These are phyloP conservation scores for Tephrocybe sp. DNA, from an alignment of 768 basidiomycete species.

Conservation along the genomic window DNA sequence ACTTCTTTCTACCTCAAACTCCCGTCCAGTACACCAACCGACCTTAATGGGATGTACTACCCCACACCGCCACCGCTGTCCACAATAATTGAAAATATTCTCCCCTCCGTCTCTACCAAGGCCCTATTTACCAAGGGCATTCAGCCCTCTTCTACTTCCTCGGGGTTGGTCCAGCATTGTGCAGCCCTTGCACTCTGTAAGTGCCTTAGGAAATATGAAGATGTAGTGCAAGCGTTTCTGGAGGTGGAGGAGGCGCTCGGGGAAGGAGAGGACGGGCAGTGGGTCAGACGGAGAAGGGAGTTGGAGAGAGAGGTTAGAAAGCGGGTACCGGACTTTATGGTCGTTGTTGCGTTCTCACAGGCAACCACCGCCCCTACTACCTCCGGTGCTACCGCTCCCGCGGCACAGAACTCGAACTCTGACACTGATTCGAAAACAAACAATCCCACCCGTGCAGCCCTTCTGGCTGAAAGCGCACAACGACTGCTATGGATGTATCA, in stretches of 20 bases:
- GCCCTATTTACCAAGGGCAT: constrained; percentile 76
- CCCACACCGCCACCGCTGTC: constrained; percentile 74
- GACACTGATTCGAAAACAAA: no score
- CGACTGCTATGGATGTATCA: constrained; percentile 70
- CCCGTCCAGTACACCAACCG: no score
- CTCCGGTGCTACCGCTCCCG: no score
- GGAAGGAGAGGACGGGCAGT: constrained; percentile 65
- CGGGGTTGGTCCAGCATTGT: constrained; percentile 81
- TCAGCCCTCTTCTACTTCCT: constrained; percentile 67
- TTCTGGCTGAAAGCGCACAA: constrained; percentile 80
- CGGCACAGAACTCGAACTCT: constrained; percentile 14
- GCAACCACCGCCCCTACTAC: no score
- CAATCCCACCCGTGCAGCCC: constrained; percentile 40
- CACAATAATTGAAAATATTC: constrained; percentile 69
- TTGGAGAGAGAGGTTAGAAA: constrained; percentile 72
- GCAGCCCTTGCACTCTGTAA: constrained; percentile 76
- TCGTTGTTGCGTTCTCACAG: constrained; percentile 81
- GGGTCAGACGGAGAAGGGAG: constrained; percentile 64
- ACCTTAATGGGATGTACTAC: constrained; percentile 35
- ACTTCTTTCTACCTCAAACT: constrained; percentile 52
- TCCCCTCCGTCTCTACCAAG: constrained; percentile 73
- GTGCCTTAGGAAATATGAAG: constrained; percentile 68
- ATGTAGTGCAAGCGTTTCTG: constrained; percentile 48
- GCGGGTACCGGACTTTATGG: constrained; percentile 83
- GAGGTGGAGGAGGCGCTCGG: constrained; percentile 52